Evolutionary conservation across 2,329 filamentous ascomycete genomes (phyloP).

Genomic region (Lecanoromycetidae sp.): DNA sequence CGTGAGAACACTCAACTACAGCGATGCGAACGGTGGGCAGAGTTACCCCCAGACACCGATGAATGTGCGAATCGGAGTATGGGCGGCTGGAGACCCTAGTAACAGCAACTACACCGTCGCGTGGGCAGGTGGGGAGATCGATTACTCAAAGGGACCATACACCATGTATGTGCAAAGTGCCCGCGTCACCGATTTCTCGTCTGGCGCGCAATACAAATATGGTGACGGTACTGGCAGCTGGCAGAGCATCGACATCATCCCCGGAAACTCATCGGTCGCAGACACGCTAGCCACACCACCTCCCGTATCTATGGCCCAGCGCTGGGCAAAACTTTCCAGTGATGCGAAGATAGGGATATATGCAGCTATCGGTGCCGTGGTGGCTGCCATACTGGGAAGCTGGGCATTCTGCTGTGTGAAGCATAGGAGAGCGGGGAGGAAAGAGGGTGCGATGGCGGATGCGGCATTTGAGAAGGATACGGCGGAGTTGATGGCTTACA

Average conservation of each 20-base stretch:
- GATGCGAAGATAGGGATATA: conserved; percentile 39
- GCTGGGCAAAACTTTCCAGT: conserved; percentile 25
- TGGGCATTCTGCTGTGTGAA: conserved; percentile 36
- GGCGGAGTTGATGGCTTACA: conserved; percentile 25
- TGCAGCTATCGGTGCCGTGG: conserved; percentile 25
- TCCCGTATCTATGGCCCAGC: conserved; percentile 5
- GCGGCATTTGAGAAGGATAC: conserved; percentile 33
- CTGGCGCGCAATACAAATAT: conserved; percentile 30
- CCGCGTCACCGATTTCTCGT: conserved; percentile 16
- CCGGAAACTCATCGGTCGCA: conserved; percentile 12
- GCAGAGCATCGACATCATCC: conserved; percentile 33
- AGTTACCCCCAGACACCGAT: conserved; percentile 68
- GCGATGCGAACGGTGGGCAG: conserved; percentile 48
- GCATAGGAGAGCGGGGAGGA: conserved; percentile 38
- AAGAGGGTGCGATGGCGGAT: conserved; percentile 37
- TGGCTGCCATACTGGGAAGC: conserved; percentile 25
- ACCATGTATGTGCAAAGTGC: conserved; percentile 19
- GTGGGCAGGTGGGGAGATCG: conserved; percentile 24
- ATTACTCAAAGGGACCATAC: conserved; percentile 24
- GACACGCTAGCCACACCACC: conserved; percentile 10
- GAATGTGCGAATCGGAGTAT: conserved; percentile 56
- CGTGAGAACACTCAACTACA: conserved; percentile 49
- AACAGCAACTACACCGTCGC: conserved; percentile 13
- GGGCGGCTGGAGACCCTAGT: conserved; percentile 27
- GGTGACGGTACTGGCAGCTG: conserved; percentile 29